These are phyloP conservation scores for Kwoniella dendrophila DNA, from an alignment of 768 basidiomycete species.

Conservation along the genomic window DNA sequence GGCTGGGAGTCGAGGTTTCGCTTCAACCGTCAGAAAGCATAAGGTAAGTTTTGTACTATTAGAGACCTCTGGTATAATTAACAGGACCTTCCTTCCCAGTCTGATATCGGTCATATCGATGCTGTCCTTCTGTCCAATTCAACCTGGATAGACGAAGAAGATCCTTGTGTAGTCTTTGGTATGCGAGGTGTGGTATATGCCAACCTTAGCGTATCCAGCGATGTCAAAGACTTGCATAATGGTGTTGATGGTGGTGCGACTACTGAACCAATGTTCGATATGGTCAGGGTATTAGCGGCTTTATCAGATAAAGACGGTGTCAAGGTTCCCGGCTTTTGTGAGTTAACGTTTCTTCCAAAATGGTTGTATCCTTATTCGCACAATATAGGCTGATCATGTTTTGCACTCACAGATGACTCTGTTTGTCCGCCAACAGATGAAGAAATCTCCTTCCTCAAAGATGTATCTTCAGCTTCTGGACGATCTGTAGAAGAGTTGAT, in stretches of 20 bases:
- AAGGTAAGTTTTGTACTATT: constrained; percentile 62
- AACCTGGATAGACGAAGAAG: constrained; percentile 91
- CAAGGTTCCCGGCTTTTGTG: constrained; percentile 80
- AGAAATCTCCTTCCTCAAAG: constrained; percentile 70
- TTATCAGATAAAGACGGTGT: constrained; percentile 67
- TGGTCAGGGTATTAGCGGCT: constrained; percentile 78
- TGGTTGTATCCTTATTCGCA: too few relatives aligned
- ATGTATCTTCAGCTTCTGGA: constrained; percentile 70
- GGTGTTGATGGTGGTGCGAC: constrained; percentile 90
- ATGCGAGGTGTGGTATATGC: constrained; percentile 92
- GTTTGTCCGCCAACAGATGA: constrained; percentile 71
- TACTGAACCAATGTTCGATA: constrained; percentile 88
- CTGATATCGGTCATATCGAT: constrained; percentile 80
- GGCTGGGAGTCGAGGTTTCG: constrained; percentile 84
- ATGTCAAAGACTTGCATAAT: constrained; percentile 81
- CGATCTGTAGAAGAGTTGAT: constrained; percentile 69
- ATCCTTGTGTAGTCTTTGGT: constrained; percentile 93
- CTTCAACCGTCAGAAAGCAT: constrained; percentile 70
- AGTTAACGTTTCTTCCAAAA: constrained; percentile 57
- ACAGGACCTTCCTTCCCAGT: constrained; percentile 57
- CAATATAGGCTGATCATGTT: neutral
- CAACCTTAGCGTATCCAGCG: constrained; percentile 72
- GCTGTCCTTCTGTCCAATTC: constrained; percentile 82
- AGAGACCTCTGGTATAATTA: neutral
- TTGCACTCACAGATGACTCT: constrained; percentile 59